Conservation (phyloP, 768 basidiomycete species). For the Kondoa subrosea region DNA sequence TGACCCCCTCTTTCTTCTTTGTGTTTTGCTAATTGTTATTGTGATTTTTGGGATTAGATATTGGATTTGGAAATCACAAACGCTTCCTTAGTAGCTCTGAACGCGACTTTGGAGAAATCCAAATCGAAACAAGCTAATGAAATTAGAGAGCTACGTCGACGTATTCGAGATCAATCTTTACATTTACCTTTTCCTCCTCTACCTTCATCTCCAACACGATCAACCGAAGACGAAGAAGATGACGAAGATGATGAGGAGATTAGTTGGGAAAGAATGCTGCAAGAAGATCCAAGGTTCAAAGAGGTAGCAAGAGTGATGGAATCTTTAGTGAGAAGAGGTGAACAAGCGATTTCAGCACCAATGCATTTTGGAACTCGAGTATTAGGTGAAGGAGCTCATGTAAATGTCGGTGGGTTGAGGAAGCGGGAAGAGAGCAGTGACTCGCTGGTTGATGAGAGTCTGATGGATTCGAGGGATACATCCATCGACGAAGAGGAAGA, state of each 20-base stretch:
- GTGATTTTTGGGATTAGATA: conserved; percentile 41
- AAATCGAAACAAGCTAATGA: conserved; percentile 68
- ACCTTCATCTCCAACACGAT: conserved; percentile 30
- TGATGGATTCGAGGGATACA: background rate
- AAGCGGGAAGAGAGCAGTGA: background rate
- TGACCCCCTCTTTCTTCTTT: no score
- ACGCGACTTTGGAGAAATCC: conserved; percentile 58
- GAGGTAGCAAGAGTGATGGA: conserved; percentile 53
- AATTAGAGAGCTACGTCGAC: conserved; percentile 65
- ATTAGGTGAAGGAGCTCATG: background rate
- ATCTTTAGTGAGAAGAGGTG: conserved; percentile 39
- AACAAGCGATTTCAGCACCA: conserved; percentile 31
- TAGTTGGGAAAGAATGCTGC: conserved; percentile 32
- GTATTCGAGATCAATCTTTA: conserved; percentile 45
- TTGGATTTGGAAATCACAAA: conserved; percentile 84
- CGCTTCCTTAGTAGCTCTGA: conserved; percentile 66
- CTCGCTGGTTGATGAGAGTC: background rate
- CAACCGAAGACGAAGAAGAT: conserved; percentile 29
- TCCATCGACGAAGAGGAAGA: conserved; percentile 1
- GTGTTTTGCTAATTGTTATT: no score
- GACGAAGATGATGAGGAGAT: conserved; percentile 36
- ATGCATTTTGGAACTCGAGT: background rate
- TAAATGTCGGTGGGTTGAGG: background rate
- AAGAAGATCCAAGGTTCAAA: conserved; percentile 39
- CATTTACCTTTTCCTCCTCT: conserved; percentile 39